Conservation (phyloP, 2,329 filamentous ascomycete genomes). For the Scytalidium lignicola region DNA sequence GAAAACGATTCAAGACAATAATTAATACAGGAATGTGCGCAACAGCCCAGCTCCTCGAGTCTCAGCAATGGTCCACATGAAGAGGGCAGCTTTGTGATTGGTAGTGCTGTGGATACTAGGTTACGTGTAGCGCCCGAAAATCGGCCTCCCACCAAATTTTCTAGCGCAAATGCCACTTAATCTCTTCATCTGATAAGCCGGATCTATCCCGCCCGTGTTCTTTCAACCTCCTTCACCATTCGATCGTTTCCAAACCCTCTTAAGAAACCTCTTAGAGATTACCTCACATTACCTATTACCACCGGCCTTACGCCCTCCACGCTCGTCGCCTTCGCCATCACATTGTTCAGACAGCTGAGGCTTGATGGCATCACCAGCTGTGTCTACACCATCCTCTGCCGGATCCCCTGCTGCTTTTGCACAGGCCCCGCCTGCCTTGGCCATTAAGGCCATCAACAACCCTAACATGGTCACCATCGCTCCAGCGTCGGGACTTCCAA, state of each 20-base stretch:
- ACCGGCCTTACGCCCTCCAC: not conserved
- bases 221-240: not conserved
- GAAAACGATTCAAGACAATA: not conserved
- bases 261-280: not conserved
- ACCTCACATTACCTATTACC: not conserved
- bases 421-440: constrained; percentile 29
- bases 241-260: not conserved
- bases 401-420: constrained; percentile 29
- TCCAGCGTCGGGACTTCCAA: constrained; percentile 26
- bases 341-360: constrained; percentile 1
- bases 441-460: constrained; percentile 24
- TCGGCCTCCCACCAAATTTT: not conserved
- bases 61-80: not conserved
- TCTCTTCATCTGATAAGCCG: not conserved
- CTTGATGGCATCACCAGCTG: constrained; percentile 33
- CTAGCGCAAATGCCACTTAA: not conserved
- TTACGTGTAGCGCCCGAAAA: not conserved
- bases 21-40: not conserved
- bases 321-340: not conserved
- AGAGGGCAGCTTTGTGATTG: not conserved
- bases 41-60: not conserved
- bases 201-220: not conserved
- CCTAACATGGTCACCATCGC: constrained; percentile 16
- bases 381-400: constrained; percentile 33
- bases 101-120: not conserved